Percentiles rank a stretch among this genome's conserved stretches.
phyloP scores from a whole-genome alignment of 352 stramenopile genomes.

The Globisporangium middletonii region DNA sequence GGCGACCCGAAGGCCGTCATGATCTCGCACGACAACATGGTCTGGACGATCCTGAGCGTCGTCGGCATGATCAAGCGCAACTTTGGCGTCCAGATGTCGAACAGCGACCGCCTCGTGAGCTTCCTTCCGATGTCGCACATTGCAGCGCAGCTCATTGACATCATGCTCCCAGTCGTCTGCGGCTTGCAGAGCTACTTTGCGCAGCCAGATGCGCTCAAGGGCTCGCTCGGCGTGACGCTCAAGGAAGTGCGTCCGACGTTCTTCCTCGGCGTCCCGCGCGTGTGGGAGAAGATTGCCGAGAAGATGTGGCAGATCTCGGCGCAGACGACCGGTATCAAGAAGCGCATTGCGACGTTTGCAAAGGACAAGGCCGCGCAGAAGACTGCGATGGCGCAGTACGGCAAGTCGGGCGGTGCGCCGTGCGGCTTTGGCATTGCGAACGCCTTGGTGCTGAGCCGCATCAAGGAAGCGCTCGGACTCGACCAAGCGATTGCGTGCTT shows the following conservation, averaged over 20 bases:
- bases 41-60: constrained; percentile 74
- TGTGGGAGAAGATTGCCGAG: constrained; percentile 92
- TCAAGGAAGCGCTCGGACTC: constrained; percentile 88
- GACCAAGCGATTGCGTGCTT: constrained; percentile 81
- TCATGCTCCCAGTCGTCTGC: constrained; percentile 61
- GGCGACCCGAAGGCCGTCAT: constrained; percentile 95
- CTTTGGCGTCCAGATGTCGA: constrained; percentile 50
- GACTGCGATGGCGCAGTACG: constrained; percentile 79
- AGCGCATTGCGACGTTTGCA: constrained; percentile 87
- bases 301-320: constrained; percentile 84
- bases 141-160: constrained; percentile 85
- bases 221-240: constrained; percentile 76
- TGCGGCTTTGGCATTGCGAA: constrained; percentile 90
- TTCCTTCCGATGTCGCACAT: constrained; percentile 90
- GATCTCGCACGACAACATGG: constrained; percentile 94
- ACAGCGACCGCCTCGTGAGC: constrained; percentile 71
- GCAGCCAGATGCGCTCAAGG: constrained; percentile 88
- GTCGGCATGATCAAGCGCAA: constrained; percentile 54
- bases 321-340: constrained; percentile 89
- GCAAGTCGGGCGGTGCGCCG: constrained; percentile 75
- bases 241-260: constrained; percentile 85
- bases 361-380: constrained; percentile 84
- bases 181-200: constrained; percentile 84
- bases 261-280: constrained; percentile 88
- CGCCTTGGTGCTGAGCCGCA: constrained; percentile 75